Evolutionary conservation across 1,139 yeast genomes (phyloP).

Genomic region (Kluyveromyces sp.): DNA sequence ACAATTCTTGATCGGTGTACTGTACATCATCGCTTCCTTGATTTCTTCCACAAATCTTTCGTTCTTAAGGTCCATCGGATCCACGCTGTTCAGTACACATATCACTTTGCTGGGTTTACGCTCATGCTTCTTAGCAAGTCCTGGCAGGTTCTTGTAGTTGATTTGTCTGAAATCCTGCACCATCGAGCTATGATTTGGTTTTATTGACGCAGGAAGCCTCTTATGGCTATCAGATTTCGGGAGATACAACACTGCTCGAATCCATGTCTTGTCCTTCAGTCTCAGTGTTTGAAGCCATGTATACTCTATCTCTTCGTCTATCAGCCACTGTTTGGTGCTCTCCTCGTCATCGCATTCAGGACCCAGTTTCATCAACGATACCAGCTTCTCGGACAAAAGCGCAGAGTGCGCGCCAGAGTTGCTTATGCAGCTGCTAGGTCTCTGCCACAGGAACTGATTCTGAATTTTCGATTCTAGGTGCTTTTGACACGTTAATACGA

Average conservation of each 20-base stretch:
- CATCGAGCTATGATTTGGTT: conserved; percentile 20
- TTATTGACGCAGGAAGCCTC: conserved; percentile 7
- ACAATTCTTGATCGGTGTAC: conserved; percentile 36
- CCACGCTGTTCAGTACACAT: conserved; percentile 57
- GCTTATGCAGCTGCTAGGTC: conserved; percentile 24
- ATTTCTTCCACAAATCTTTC: conserved; percentile 45
- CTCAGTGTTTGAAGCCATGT: conserved; percentile 11
- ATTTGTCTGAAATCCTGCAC: conserved; percentile 21
- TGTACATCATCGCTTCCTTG: conserved; percentile 44
- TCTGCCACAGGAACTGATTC: conserved; percentile 17
- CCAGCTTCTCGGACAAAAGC: conserved; percentile 18
- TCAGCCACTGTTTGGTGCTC: conserved; percentile 8
- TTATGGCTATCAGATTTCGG: conserved; percentile 6
- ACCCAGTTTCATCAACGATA: conserved; percentile 17
- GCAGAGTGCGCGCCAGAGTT: conserved; percentile 20
- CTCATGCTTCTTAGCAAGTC: conserved; percentile 17
- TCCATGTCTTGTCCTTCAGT: conserved; percentile 9
- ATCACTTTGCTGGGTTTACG: conserved; percentile 45
- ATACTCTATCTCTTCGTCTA: conserved; percentile 11
- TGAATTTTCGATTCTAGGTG: conserved; percentile 17
- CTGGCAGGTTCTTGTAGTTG: conserved; percentile 29
- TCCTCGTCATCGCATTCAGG: conserved; percentile 10
- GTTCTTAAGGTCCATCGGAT: conserved; percentile 56
- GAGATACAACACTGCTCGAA: conserved; percentile 2
- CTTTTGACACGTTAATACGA: conserved; percentile 20